Percentiles rank a stretch among this genome's conserved stretches.
These are phyloP conservation scores for Postia placenta DNA, from an alignment of 768 basidiomycete genomes.

Conservation along the genomic window DNA sequence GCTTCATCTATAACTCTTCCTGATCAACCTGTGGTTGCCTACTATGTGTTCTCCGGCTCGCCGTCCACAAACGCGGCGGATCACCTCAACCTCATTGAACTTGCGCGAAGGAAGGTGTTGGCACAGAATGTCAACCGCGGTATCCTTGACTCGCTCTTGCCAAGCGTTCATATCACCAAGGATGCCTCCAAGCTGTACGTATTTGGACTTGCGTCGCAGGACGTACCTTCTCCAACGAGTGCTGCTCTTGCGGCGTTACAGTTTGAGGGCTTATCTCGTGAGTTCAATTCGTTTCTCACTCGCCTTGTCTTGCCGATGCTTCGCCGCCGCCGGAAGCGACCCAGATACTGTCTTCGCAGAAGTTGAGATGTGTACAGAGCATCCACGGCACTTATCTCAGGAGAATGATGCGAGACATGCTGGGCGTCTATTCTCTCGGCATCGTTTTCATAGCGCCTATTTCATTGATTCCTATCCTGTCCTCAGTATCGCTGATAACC, in stretches of 20 bases:
- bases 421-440: no score
- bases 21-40: conserved; percentile 35
- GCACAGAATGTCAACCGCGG: conserved; percentile 29
- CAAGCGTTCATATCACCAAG: conserved; percentile 42
- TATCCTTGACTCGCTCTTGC: conserved; percentile 45
- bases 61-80: conserved; percentile 15
- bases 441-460: background rate
- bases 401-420: no score
- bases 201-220: conserved; percentile 43
- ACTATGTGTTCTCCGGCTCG: conserved; percentile 36
- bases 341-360: no score
- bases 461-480: background rate
- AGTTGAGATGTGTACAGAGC: no score
- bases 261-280: conserved; percentile 48
- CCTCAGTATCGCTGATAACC: background rate
- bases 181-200: conserved; percentile 46
- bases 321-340: background rate
- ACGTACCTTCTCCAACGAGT: conserved; percentile 25
- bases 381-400: no score
- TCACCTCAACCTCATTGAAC: conserved; percentile 43
- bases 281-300: conserved; percentile 20
- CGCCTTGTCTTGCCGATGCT: background rate
- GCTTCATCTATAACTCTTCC: conserved; percentile 44
- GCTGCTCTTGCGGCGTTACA: conserved; percentile 31
- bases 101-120: conserved; percentile 45